Conservation (phyloP, 2,329 filamentous ascomycete species). For the Bipolaris cookei region DNA sequence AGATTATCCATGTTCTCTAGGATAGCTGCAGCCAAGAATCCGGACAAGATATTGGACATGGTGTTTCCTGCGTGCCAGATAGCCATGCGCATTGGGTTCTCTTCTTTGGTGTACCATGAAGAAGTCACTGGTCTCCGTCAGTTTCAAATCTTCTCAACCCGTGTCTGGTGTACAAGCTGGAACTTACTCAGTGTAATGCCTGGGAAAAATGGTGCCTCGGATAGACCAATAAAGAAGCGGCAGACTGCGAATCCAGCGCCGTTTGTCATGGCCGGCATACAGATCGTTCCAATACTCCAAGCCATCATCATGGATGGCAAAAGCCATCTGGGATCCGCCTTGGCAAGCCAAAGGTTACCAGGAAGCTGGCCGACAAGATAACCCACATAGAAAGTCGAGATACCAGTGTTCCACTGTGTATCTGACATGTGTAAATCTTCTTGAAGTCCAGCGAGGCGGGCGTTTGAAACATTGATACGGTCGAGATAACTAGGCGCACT, state of each 20-base stretch:
- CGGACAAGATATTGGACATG: constrained; percentile 55
- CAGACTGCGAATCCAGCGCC: constrained; percentile 46
- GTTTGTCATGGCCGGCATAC: constrained; percentile 52
- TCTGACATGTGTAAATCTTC: constrained; percentile 42
- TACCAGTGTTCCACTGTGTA: constrained; percentile 50
- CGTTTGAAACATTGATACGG: constrained; percentile 51
- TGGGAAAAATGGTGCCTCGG: constrained; percentile 50
- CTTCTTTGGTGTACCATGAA: constrained; percentile 57
- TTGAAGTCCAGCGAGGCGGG: constrained; percentile 49
- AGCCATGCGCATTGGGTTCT: constrained; percentile 54
- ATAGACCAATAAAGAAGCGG: constrained; percentile 48
- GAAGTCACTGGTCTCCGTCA: constrained; percentile 33
- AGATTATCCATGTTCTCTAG: constrained; percentile 54
- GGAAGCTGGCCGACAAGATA: constrained; percentile 57
- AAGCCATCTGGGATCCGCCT: constrained; percentile 44
- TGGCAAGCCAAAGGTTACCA: constrained; percentile 56
- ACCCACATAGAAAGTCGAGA: constrained; percentile 55
- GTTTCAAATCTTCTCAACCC: not conserved
- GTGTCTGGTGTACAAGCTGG: not conserved
- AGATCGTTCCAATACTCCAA: constrained; percentile 54
- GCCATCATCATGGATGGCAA: constrained; percentile 52
- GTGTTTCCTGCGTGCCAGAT: constrained; percentile 57
- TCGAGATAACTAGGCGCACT: constrained; percentile 44
- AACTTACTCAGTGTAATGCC: constrained; percentile 49
- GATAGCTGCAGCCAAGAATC: constrained; percentile 55